Evolutionary conservation across 352 stramenopile species (phyloP), one percentile per base, ranked within the genome.

Genomic region (Phytophthora ohioensis): DNA sequence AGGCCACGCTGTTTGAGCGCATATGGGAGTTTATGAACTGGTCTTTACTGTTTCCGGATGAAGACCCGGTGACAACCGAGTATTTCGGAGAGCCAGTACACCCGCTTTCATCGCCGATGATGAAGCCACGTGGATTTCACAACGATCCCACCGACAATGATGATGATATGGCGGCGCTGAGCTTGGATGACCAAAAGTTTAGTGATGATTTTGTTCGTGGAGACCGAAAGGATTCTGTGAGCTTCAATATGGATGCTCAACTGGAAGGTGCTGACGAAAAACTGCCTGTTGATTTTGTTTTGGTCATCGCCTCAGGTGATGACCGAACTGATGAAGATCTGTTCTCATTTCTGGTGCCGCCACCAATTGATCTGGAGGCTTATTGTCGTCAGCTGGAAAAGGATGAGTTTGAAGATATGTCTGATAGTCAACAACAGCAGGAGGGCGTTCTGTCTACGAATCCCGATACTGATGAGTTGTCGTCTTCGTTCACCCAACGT

Each of bases 21-120:
- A 89, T 95, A 45, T 95, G 87, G 87, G 84, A 93, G 73, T 95
- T 86, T 62, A 92, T 92, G 85, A 93, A 93, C 57, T 91, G 88
- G 75, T 62, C 70, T 30, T 75, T 74, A 2, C 54, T 93, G 41
- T 92, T 88, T 52, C 85, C 85, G 1, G 78, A 90, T n/a, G 85
- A 94, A 57, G 71, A 85, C 13, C 69, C 77, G 0, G 81, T 91
- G 21, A 82, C 79, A 4, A 92, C 85, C 0, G 78, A 89, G 11
- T 93, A 92, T 66, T 92, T 95, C 64, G 87, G 87, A 39, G 85
- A 92, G 21, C 57, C 66, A 7, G 76, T 91, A 1, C 75, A 83
- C 27, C 68, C 75, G 10, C 36, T 73, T 3, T 71, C 67, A 3
- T 91, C 85, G n/a, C 80, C 85, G 9, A 73, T 87, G 36, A 60